phyloP scores from a whole-genome alignment of 192 early-diverging fungal genomes.

The Glomus cerebriforme region DNA sequence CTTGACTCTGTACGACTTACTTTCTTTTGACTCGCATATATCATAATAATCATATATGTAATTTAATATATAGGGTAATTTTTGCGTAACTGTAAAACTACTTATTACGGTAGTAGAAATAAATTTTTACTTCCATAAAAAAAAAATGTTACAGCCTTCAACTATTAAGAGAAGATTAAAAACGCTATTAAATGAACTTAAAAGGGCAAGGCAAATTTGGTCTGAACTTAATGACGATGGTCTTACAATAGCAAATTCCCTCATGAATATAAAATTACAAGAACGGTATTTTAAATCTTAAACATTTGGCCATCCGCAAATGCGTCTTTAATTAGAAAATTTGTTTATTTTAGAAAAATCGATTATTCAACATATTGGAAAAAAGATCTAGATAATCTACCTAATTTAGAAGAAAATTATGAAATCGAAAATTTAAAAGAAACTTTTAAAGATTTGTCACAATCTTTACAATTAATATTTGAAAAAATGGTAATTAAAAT shows the following conservation, averaged over 20 bases:
- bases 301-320: neutral
- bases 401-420: constrained; percentile 40
- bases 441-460: constrained; percentile 32
- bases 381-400: constrained; percentile 37
- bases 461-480: constrained; percentile 38
- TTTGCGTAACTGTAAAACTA: too few relatives aligned
- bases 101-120: too few relatives aligned
- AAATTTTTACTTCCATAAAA: too few relatives aligned
- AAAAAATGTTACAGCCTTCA: constrained; percentile 29
- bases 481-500: constrained; percentile 41
- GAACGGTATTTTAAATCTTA: constrained; percentile 37
- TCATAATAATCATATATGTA: too few relatives aligned
- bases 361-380: constrained; percentile 43
- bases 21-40: too few relatives aligned
- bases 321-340: neutral
- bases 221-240: constrained; percentile 68
- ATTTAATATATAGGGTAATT: too few relatives aligned
- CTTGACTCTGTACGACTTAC: too few relatives aligned
- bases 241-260: constrained; percentile 68
- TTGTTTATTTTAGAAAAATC: constrained; percentile 20
- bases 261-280: constrained; percentile 60
- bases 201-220: constrained; percentile 42
- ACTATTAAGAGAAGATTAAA: constrained; percentile 40
- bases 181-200: constrained; percentile 41
- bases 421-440: constrained; percentile 31